Conservation (phyloP, 805 yeast genomes). For the Saitoella complicata region DNA sequence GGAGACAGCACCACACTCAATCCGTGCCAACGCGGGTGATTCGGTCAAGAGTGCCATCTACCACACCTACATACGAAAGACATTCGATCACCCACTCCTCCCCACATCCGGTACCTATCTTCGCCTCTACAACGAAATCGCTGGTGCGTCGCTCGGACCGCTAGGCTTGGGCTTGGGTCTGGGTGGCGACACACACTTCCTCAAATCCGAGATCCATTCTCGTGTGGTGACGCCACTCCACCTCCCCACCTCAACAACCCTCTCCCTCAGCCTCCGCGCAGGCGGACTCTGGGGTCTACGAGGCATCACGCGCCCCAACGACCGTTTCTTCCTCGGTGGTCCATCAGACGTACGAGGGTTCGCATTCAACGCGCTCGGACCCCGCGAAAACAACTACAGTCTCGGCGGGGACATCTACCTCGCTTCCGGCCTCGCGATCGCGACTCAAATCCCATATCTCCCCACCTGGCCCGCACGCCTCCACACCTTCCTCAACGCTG, state of each 20-base stretch:
- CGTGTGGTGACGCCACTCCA: constrained; percentile 20
- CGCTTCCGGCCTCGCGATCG: constrained; percentile 43
- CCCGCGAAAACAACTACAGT: constrained; percentile 36
- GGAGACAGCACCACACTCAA: constrained; percentile 32
- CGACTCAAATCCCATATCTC: constrained; percentile 40
- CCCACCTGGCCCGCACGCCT: constrained; percentile 37
- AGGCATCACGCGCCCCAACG: constrained; percentile 43
- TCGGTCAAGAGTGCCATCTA: constrained; percentile 40
- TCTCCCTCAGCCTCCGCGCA: constrained; percentile 32
- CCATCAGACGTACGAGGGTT: constrained; percentile 58
- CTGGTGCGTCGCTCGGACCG: constrained; percentile 11
- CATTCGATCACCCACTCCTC: constrained; percentile 28
- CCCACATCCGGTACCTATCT: constrained; percentile 32
- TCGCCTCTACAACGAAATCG: constrained; percentile 31
- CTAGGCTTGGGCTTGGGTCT: constrained; percentile 12
- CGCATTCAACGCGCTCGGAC: constrained; percentile 49
- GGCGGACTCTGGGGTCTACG: constrained; percentile 37
- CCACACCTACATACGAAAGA: constrained; percentile 28
- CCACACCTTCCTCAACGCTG: constrained; percentile 52
- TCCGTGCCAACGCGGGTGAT: constrained; percentile 46
- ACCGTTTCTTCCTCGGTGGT: constrained; percentile 75
- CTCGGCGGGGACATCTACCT: constrained; percentile 53
- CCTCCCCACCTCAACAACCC: constrained; percentile 28
- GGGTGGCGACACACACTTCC: constrained; percentile 20
- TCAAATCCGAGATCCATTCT: constrained; percentile 21